Evolutionary conservation across 1,284 basidiomycete species (phyloP).

Genomic region (Pseudozyma thailandica): DNA sequence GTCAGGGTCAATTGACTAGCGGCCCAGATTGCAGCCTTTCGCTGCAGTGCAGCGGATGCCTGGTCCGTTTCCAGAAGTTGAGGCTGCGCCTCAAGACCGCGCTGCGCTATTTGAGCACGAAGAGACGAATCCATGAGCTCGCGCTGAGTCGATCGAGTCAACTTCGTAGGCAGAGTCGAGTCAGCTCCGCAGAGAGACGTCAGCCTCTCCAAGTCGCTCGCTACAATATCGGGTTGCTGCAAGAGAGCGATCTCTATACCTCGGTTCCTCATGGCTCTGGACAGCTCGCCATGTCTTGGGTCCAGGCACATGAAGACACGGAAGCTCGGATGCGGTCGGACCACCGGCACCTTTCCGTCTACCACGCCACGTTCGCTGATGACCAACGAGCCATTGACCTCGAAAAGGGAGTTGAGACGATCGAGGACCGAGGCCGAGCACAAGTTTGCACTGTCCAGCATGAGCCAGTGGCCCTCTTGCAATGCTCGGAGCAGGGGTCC

Average conservation of each 20-base stretch:
- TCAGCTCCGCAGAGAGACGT: conserved; percentile 15
- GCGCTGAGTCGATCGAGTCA: conserved; percentile 11
- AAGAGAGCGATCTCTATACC: conserved; percentile 81
- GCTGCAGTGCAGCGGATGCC: background rate
- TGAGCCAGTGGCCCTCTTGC: conserved; percentile 86
- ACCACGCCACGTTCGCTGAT: conserved; percentile 91
- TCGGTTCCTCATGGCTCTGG: conserved; percentile 97
- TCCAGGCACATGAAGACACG: conserved; percentile 94
- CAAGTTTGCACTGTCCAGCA: conserved; percentile 92
- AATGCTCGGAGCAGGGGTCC: conserved; percentile 91
- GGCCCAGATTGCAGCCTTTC: conserved; percentile 22
- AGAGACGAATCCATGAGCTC: conserved; percentile 36
- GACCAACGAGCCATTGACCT: conserved; percentile 81
- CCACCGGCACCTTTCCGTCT: conserved; percentile 78
- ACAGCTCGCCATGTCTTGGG: conserved; percentile 89
- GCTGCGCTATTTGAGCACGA: conserved; percentile 14
- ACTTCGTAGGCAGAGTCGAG: background rate
- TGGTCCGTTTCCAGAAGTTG: background rate
- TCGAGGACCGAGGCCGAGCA: conserved; percentile 96
- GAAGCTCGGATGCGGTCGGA: conserved; percentile 88
- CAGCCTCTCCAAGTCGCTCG: conserved; percentile 33
- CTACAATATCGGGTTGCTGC: conserved; percentile 7
- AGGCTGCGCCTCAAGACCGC: conserved; percentile 14
- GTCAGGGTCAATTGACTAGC: conserved; percentile 22
- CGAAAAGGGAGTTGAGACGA: conserved; percentile 95